Percentiles rank a stretch among this genome's conserved stretches.
Conservation (phyloP, 495 filamentous ascomycete species). For the Xylaria venustula region DNA sequence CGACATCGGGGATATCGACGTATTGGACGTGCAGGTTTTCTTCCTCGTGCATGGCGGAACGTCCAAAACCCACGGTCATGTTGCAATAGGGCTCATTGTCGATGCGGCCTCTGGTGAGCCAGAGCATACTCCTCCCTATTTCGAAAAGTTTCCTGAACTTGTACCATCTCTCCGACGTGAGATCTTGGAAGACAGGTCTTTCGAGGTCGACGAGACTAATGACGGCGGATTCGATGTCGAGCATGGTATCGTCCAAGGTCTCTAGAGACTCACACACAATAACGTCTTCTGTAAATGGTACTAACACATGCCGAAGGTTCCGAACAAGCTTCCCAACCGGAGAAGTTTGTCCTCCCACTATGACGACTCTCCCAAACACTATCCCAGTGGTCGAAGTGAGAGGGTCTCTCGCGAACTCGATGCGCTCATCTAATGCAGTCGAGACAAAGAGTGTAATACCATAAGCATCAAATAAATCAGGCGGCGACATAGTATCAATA, state of each 20-base stretch:
- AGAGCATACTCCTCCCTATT: slow-evolving; percentile 3
- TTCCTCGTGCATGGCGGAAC: background rate
- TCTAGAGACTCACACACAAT: background rate
- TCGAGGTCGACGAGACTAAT: slow-evolving; percentile 46
- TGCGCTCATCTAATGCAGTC: background rate
- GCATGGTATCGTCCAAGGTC: background rate
- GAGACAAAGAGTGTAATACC: background rate
- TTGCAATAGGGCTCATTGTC: slow-evolving; percentile 9
- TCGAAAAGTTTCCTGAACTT: background rate
- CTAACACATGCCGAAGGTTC: background rate
- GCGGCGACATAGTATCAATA: slow-evolving; percentile 31
- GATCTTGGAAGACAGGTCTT: slow-evolving; percentile 32
- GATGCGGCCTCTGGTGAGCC: slow-evolving; percentile 15
- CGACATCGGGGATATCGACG: slow-evolving; percentile 24
- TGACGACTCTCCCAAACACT: background rate
- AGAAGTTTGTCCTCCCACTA: background rate
- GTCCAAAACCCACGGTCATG: slow-evolving; percentile 16
- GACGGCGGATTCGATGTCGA: slow-evolving; percentile 19
- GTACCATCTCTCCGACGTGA: slow-evolving; percentile 19
- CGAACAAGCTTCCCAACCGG: background rate
- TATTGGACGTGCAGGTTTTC: slow-evolving; percentile 16
- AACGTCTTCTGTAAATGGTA: background rate
- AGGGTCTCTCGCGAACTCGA: background rate
- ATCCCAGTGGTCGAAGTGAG: background rate
- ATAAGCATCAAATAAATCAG: no score